Conservation (phyloP, 345 rosid species). For the Gossypium bickii region DNA sequence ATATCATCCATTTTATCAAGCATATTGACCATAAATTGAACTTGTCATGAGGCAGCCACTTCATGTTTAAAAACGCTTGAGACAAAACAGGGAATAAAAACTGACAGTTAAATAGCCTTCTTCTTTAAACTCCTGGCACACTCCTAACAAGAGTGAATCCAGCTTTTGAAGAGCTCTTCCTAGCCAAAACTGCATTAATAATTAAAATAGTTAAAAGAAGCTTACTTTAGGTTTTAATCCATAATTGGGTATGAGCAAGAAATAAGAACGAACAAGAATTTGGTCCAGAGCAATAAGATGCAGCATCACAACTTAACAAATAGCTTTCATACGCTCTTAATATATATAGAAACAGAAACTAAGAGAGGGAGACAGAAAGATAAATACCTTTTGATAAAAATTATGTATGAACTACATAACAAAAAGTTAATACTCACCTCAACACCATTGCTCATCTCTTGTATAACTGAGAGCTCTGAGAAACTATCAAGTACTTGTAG, state of each 20-base stretch:
- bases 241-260: slow-evolving; percentile 2
- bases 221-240: slow-evolving; percentile 15
- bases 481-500: slow-evolving; percentile 89
- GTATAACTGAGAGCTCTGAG: slow-evolving; percentile 76
- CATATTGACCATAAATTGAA: background rate
- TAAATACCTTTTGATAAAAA: background rate
- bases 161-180: slow-evolving; percentile 93
- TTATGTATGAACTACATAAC: background rate
- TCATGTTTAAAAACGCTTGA: background rate
- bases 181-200: slow-evolving; percentile 76
- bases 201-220: slow-evolving; percentile 23
- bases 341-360: background rate
- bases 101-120: slow-evolving; percentile 85
- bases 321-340: background rate
- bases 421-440: slow-evolving; percentile 54
- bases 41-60: background rate
- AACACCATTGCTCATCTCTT: slow-evolving; percentile 92
- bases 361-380: background rate
- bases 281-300: background rate
- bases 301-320: background rate
- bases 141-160: slow-evolving; percentile 89
- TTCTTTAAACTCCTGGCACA: slow-evolving; percentile 90
- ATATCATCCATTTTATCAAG: slow-evolving; percentile 10
- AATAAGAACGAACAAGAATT: background rate
- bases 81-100: slow-evolving; percentile 21